These are phyloP conservation scores for Paraphoma sp. DNA, from an alignment of 2,329 filamentous ascomycete genomes.

Conservation along the genomic window DNA sequence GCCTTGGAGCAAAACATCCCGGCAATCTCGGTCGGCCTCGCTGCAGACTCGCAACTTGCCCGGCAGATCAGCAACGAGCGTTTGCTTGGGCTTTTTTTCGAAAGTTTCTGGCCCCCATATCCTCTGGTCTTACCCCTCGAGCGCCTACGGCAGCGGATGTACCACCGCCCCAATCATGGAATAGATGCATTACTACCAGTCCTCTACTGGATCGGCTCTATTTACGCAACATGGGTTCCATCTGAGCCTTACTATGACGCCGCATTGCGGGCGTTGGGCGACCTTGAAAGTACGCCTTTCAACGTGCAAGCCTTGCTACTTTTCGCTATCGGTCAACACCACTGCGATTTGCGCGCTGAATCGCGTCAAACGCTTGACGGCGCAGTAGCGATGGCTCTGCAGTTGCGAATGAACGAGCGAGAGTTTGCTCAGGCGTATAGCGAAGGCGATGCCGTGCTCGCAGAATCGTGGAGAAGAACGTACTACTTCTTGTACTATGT, in stretches of 20 bases:
- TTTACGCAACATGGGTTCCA: constrained; percentile 34
- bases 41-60: constrained; percentile 9
- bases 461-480: constrained; percentile 84
- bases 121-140: constrained; percentile 59
- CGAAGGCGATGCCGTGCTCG: constrained; percentile 68
- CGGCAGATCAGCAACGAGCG: constrained; percentile 29
- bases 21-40: not conserved
- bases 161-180: constrained; percentile 14
- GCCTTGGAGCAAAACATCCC: not conserved
- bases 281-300: constrained; percentile 49
- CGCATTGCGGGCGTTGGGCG: constrained; percentile 21
- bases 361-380: constrained; percentile 69
- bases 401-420: constrained; percentile 74
- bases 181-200: constrained; percentile 27
- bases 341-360: constrained; percentile 73
- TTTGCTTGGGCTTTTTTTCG: constrained; percentile 33
- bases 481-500: constrained; percentile 84
- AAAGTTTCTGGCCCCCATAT: constrained; percentile 60
- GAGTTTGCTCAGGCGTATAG: constrained; percentile 70
- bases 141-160: constrained; percentile 37
- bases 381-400: constrained; percentile 73
- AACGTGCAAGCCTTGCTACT: constrained; percentile 78
- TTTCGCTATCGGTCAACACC: constrained; percentile 77
- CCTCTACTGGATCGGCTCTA: constrained; percentile 34
- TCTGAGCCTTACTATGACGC: constrained; percentile 30